Evolutionary conservation across 2,329 filamentous ascomycete species (phyloP), one percentile per base, ranked within the genome.

Genomic region (Geosmithia morbida): DNA sequence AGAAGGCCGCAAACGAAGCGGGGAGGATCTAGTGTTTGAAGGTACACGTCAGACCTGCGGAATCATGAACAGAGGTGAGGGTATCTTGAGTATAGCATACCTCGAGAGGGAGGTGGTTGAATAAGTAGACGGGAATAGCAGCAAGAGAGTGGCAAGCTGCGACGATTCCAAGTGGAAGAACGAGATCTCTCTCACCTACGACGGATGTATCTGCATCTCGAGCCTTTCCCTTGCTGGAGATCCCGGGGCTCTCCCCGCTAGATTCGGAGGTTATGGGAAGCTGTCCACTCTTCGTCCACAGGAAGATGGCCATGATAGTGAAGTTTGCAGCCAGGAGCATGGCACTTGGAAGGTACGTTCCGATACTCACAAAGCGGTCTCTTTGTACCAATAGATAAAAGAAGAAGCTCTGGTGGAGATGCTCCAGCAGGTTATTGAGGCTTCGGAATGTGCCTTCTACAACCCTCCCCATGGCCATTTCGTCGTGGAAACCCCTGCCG

Each of bases 401-500:
- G 75, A 98, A 98, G 71, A 98, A 98, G 62, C 89, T 96, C 67
- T 98, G 92, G 61, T 98, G 92, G 51, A 98, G 73, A 61, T 98
- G 89, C 66, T 98, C 92, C 30, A 98, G 75, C 49, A 98, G 68
- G 59, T 98, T 98, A 68, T 98, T 98, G 64, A 98, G 69, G 61
- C 87, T 95, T 56, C 92, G 77, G 62, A 94, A 94, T 2, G 92
- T 77, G 56, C 88, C 88, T 66, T 98, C 92, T 4, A 97, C 74
- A 0, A 89, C 82, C 48, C 89, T 76, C 6, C 92, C 92, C 60
- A 98, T 79, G 10, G 85, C 85, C 87, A 97, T 97, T 66, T 97
- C 92, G 61, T 98, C 92, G 59, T 97, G 87, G 87, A 88, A 95
- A 30, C 92, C 92, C 41, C 90, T 73, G 1, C 90, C 90, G 50